A percentile compares a stretch with the other conserved stretches of the same genome.
These are phyloP conservation scores for Cladosporium halotolerans DNA, from an alignment of 2,329 filamentous ascomycete species.

Conservation along the genomic window DNA sequence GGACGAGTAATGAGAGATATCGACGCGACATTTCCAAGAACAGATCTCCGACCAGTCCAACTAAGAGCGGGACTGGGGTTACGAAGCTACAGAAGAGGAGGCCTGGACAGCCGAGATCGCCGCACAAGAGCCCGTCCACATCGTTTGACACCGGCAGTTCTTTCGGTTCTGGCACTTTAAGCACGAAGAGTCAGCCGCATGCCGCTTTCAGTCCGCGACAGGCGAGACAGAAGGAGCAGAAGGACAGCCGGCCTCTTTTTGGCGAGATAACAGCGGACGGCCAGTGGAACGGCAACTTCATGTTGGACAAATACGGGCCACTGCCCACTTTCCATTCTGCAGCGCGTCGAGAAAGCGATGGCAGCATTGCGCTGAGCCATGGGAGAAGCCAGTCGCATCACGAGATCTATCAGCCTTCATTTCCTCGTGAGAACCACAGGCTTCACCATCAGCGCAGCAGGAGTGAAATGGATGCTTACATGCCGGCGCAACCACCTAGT, in stretches of 20 bases:
- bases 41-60: constrained; percentile 22
- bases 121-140: constrained; percentile 22
- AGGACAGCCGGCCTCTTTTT: constrained; percentile 55
- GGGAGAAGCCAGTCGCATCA: constrained; percentile 51
- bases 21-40: constrained; percentile 16
- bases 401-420: constrained; percentile 20
- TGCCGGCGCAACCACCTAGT: constrained; percentile 20
- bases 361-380: constrained; percentile 51
- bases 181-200: constrained; percentile 24
- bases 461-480: constrained; percentile 25
- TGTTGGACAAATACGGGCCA: constrained; percentile 23
- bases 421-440: constrained; percentile 17
- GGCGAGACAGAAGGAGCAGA: constrained; percentile 16
- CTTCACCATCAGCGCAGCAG: constrained; percentile 30
- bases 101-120: constrained; percentile 20
- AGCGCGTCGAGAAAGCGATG: constrained; percentile 62
- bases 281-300: constrained; percentile 41
- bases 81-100: constrained; percentile 26
- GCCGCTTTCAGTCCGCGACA: constrained; percentile 21
- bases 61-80: constrained; percentile 19
- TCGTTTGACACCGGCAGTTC: constrained; percentile 25
- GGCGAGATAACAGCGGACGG: constrained; percentile 63
- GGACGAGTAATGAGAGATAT: constrained; percentile 23
- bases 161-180: constrained; percentile 22
- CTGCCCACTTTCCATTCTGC: constrained; percentile 21